A percentile compares a stretch with the other conserved stretches of the same genome.
phyloP scores from a whole-genome alignment of 228 moss, liverwort and hornwort species.

The Sphagnum magellanicum region DNA sequence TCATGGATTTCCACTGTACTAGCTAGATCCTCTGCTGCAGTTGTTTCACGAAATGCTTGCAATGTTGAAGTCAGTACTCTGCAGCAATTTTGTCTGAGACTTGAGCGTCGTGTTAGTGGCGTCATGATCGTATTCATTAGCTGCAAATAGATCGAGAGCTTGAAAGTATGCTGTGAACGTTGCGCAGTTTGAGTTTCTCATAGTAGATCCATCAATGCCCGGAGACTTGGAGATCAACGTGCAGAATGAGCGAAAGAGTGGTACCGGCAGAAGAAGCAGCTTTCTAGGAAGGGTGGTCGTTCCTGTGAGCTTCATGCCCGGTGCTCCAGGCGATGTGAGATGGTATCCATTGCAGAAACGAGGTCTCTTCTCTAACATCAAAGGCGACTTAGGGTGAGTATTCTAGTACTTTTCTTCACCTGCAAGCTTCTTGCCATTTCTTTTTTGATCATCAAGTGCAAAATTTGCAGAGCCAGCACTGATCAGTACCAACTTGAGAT shows the following conservation, averaged over 20 bases:
- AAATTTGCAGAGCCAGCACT: too few relatives aligned
- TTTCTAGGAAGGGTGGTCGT: conserved; percentile 41
- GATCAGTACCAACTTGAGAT: too few relatives aligned
- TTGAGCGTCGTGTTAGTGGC: neutral
- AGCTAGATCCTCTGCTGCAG: neutral
- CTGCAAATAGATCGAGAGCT: neutral
- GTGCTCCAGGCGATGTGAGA: conserved; percentile 26
- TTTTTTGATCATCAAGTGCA: too few relatives aligned
- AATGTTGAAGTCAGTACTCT: neutral
- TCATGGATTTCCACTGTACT: neutral
- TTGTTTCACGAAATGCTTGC: neutral
- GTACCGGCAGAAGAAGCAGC: conserved; percentile 22
- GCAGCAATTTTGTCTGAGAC: neutral
- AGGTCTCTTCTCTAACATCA: conserved; percentile 39
- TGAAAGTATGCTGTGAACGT: neutral
- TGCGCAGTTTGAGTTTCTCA: conserved; percentile 37
- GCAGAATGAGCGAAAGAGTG: conserved; percentile 40
- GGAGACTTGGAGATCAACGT: conserved; percentile 39
- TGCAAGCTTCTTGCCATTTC: neutral
- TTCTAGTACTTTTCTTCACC: neutral
- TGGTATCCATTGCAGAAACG: conserved; percentile 45
- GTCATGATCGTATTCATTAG: neutral
- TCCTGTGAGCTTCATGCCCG: neutral
- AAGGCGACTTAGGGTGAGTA: conserved; percentile 50
- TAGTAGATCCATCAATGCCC: conserved; percentile 8